These are phyloP conservation scores for Ormosia emarginata DNA, from an alignment of 306 rosid genomes.

Conservation along the genomic window DNA sequence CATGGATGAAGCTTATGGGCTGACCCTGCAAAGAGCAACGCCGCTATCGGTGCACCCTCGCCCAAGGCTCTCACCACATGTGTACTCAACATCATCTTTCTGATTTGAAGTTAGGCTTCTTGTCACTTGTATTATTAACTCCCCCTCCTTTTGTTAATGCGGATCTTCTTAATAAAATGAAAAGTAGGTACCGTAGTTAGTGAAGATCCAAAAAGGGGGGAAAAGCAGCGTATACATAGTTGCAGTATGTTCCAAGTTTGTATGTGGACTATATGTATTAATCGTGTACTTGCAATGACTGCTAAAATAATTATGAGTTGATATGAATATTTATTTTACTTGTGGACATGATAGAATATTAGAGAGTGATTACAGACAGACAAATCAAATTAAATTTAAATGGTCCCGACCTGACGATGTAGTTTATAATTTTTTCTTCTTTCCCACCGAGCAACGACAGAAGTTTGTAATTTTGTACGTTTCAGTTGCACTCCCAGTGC, in stretches of 20 bases:
- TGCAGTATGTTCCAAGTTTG: background rate
- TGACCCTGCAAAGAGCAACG: conserved; percentile 58
- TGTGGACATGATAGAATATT: too few relatives aligned
- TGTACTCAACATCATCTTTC: conserved; percentile 18
- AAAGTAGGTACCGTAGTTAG: background rate
- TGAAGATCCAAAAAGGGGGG: too few relatives aligned
- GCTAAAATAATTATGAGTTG: too few relatives aligned
- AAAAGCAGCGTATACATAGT: too few relatives aligned
- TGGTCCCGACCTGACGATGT: background rate
- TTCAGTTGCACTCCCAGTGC: background rate
- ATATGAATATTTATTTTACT: background rate
- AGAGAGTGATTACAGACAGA: background rate
- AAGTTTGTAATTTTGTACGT: background rate
- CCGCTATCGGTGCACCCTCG: conserved; percentile 51
- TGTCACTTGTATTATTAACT: background rate
- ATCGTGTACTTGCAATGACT: background rate
- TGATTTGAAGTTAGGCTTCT: background rate
- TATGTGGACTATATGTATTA: background rate
- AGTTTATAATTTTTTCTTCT: background rate
- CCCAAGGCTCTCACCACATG: conserved; percentile 38
- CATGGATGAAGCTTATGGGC: conserved; percentile 80
- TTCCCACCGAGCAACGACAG: background rate
- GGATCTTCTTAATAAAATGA: background rate
- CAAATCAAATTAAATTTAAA: background rate
- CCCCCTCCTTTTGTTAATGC: background rate